These are phyloP conservation scores for Candida multigemmis DNA, from an alignment of 805 yeast genomes.

Conservation along the genomic window DNA sequence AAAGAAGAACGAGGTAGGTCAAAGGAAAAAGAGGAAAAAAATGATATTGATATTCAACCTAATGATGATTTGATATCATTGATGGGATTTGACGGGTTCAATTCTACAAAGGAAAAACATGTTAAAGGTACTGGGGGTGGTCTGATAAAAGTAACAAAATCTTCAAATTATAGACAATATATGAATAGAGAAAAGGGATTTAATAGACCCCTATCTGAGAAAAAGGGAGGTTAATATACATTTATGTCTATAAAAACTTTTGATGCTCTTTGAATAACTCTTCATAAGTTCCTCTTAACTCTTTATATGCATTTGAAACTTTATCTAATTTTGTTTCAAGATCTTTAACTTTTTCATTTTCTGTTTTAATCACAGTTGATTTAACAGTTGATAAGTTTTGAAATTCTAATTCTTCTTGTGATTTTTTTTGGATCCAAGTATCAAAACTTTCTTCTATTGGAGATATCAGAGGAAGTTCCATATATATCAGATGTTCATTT, in stretches of 20 bases:
- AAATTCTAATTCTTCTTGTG: constrained; percentile 45
- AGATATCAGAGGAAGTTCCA: constrained; percentile 17
- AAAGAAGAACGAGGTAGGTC: constrained; percentile 15
- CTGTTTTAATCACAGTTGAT: constrained; percentile 20
- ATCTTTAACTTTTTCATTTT: constrained; percentile 9
- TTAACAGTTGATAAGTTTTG: constrained; percentile 30
- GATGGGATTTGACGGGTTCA: constrained; percentile 54
- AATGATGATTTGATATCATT: constrained; percentile 27
- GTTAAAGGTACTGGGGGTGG: constrained; percentile 44
- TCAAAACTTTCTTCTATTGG: constrained; percentile 25
- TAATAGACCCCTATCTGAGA: constrained; percentile 47
- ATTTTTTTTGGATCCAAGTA: constrained; percentile 39
- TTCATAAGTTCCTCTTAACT: constrained; percentile 52
- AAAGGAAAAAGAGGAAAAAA: constrained; percentile 6
- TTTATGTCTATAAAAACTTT: constrained; percentile 15
- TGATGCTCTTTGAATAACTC: constrained; percentile 44
- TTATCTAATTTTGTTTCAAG: constrained; percentile 33
- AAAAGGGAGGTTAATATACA: constrained; percentile 7
- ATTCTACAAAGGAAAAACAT: constrained; percentile 47
- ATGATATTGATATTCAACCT: constrained; percentile 8
- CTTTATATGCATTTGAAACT: constrained; percentile 51
- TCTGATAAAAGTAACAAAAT: constrained; percentile 24
- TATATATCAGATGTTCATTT: constrained; percentile 35
- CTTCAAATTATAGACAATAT: constrained; percentile 47
- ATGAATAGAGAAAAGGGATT: constrained; percentile 51